Base-by-base conservation (phyloP, 169 alveolate species). In the Eimeria falciformis region DNA sequence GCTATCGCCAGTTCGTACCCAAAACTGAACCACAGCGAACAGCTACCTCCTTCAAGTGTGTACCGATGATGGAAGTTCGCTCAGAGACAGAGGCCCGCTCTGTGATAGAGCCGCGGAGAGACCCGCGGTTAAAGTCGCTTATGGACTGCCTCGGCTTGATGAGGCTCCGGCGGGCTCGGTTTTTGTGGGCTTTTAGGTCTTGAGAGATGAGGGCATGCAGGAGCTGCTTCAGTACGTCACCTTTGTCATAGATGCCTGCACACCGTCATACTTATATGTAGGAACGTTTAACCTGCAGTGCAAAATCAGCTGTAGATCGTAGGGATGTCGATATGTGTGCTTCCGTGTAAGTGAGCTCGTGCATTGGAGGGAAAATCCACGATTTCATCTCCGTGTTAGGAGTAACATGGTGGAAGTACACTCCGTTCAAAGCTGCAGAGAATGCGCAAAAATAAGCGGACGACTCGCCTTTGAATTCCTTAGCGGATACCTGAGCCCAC, bases 401-500 rank as follows among this genome's bases (percentile, higher is more conserved):
- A 50, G 62, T 14, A 14, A 14, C 62, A 50, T 50, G 14, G 62
- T 50, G 7, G 62, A 14, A 50, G 62, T 50, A 14, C 62, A 14
- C 62, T n/a, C n/a, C n/a, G n/a, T n/a, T n/a, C n/a, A n/a, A n/a
- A n/a, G n/a, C n/a, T n/a, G n/a, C n/a, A n/a, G n/a, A n/a, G n/a
- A n/a, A n/a, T n/a, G n/a, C n/a, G n/a, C n/a, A n/a, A n/a, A n/a
- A n/a, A n/a, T n/a, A 50, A 14, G 62, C n/a, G n/a, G 14, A 50
- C 9, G 33, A 9, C 71, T 58, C 25, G 5, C 86, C 86, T n/a
- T 43, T 12, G 66, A 46, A n/a, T 7, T 62, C 43, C 43, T 47
- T 77, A 7, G 86, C 86, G 25, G 86, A 77, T 0, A 77, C 86
- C n/a, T 18, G 47, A 0, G 86, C 86, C 86, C 86, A 77, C 11